Base-by-base conservation (phyloP, 2,329 filamentous ascomycete genomes). In the Thyridium curvatum region DNA sequence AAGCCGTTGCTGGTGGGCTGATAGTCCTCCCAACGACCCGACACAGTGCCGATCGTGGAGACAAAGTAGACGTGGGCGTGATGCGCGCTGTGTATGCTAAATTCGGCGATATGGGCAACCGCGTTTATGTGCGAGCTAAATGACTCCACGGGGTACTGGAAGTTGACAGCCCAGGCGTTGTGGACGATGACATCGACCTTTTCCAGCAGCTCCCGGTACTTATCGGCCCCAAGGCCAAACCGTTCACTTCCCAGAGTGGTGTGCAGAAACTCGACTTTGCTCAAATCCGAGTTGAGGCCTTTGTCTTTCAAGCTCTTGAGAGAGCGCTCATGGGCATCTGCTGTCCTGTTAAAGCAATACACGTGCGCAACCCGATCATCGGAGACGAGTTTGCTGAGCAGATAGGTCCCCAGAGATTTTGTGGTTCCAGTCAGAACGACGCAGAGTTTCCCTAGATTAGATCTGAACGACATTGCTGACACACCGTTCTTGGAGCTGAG, bases 151-250 rank as follows among this genome's bases (percentile, higher is more conserved):
- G 35, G 28, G 5, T 48, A 43, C 15, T 50, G 49, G 44, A 52
- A 52, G 38, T 52, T 45, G 3, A 52, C 53, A 5, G 41, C 49
- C 43, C 52, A 54, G 13, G 51, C 47, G 15, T 46, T 53, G 35
- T 52, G 51, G 16, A 50, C 43, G 30, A 47, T 40, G 9, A 33
- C 15, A 14, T 33, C 32, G 32, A 33, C 32, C 12, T 5, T n/a
- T 6, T 33, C 15, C 13, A 14, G 10, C 15, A 33, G 32, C 6
- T 10, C 6, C 9, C 10, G 4, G 14, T 33, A 17, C 10, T 15
- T 15, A 6, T 14, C 14, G 3, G 3, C 13, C 4, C 6, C 32
- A 9, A 33, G 32, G 10, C 32, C 32, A 14, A 33, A 14, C 13
- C 16, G 3, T 3, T 9, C 5, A 14, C 16, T 18, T 3, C 14